Percentiles rank a stretch among this genome's conserved stretches.
phyloP scores from a whole-genome alignment of 352 stramenopile genomes.

The Phytophthora vignae region DNA sequence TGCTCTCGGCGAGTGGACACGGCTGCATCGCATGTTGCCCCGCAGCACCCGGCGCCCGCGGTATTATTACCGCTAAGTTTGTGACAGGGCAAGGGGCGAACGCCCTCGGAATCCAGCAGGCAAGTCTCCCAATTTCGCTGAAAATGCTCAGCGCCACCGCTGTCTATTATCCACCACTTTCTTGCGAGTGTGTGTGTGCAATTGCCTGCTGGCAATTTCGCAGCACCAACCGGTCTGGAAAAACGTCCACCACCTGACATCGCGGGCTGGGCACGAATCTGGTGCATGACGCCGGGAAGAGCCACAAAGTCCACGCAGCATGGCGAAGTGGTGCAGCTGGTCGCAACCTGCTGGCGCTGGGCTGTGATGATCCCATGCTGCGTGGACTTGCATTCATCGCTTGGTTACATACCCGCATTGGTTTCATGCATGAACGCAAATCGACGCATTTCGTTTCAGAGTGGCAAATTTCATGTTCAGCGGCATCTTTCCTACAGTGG shows the following conservation, averaged over 20 bases:
- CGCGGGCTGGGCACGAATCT: not conserved
- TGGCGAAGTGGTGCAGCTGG: slow-evolving; percentile 15
- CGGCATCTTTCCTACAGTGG: slow-evolving; percentile 3
- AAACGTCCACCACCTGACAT: slow-evolving; percentile 17
- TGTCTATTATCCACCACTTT: slow-evolving; percentile 3
- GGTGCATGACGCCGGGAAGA: slow-evolving; percentile 2
- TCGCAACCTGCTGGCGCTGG: slow-evolving; percentile 16
- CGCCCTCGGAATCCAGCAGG: slow-evolving; percentile 10
- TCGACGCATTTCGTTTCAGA: slow-evolving; percentile 3
- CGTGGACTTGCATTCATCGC: slow-evolving; percentile 15
- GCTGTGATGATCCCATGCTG: slow-evolving; percentile 23
- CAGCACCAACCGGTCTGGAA: slow-evolving; percentile 23
- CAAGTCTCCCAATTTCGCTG: slow-evolving; percentile 9
- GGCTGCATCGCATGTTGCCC: slow-evolving; percentile 13
- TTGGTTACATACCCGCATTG: not conserved
- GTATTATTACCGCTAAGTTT: slow-evolving; percentile 23
- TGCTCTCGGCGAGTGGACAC: not conserved
- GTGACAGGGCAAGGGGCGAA: not conserved
- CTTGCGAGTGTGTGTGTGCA: slow-evolving; percentile 15
- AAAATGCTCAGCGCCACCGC: slow-evolving; percentile 18
- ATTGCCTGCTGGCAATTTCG: slow-evolving; percentile 25
- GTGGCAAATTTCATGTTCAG: slow-evolving; percentile 9
- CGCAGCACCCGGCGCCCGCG: not conserved
- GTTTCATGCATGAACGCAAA: too few species aligned
- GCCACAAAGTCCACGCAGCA: slow-evolving; percentile 16